Evolutionary conservation across 2,329 filamentous ascomycete genomes (phyloP).

Genomic region (Exophiala mesophila): DNA sequence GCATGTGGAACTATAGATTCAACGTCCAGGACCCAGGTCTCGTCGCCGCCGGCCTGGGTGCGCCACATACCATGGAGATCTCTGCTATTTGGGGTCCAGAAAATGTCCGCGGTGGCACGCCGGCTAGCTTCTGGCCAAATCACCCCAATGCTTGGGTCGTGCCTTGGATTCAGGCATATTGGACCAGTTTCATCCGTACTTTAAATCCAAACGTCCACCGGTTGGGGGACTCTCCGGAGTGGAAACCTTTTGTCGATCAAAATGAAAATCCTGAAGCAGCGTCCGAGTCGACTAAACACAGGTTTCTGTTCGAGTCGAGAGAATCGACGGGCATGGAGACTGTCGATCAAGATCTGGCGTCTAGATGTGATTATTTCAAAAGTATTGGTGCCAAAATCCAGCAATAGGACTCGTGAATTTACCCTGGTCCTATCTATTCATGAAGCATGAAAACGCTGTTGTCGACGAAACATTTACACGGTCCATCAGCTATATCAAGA

Average conservation of each 20-base stretch:
- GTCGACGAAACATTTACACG: no score
- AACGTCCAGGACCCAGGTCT: slow-evolving; percentile 58
- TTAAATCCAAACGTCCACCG: slow-evolving; percentile 58
- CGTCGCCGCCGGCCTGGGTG: slow-evolving; percentile 54
- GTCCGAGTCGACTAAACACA: slow-evolving; percentile 26
- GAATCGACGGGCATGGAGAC: slow-evolving; percentile 43
- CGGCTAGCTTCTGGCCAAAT: slow-evolving; percentile 50
- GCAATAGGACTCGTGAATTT: no score
- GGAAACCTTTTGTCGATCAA: slow-evolving; percentile 14
- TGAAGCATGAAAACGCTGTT: no score
- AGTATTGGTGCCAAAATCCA: slow-evolving; percentile 45
- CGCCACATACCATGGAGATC: slow-evolving; percentile 63
- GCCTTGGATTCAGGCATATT: slow-evolving; percentile 63
- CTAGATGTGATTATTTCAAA: slow-evolving; percentile 47
- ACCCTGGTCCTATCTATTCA: no score
- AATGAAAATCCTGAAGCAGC: slow-evolving; percentile 1
- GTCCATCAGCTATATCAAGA: no score
- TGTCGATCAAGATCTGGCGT: slow-evolving; percentile 36
- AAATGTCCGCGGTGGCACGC: slow-evolving; percentile 47
- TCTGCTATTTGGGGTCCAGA: slow-evolving; percentile 63
- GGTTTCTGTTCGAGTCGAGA: slow-evolving; percentile 43
- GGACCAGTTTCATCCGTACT: slow-evolving; percentile 65
- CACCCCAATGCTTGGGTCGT: slow-evolving; percentile 54
- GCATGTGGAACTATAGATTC: slow-evolving; percentile 65
- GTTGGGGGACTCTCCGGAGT: slow-evolving; percentile 9